phyloP scores from a whole-genome alignment of 2,329 filamentous ascomycete genomes.

The Gremmenia infestans region DNA sequence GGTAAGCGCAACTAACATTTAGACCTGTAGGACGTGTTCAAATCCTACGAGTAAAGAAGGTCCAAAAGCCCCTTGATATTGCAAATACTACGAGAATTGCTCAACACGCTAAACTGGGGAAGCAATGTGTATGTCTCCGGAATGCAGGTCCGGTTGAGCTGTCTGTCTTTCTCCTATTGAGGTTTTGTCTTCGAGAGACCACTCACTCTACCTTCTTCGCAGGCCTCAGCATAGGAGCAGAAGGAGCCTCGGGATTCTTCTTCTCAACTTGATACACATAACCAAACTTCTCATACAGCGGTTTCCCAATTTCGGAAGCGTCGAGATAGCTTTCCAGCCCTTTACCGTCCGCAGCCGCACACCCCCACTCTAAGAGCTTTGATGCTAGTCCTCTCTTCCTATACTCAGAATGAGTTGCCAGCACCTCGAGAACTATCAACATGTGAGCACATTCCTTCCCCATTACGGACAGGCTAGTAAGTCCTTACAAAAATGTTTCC shows the following conservation, averaged over 20 bases:
- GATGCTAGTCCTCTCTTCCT: conserved; percentile 1
- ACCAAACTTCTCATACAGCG: conserved; percentile 11
- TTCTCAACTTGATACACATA: not conserved
- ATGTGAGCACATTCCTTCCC: not conserved
- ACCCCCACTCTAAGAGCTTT: conserved; percentile 2
- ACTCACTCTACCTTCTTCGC: not conserved
- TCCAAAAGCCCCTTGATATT: too few relatives aligned
- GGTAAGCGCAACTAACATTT: too few relatives aligned
- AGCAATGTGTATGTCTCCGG: too few relatives aligned
- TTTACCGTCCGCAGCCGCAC: conserved; percentile 4
- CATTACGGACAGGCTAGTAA: not conserved
- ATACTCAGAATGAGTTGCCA: conserved; percentile 2
- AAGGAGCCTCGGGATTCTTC: not conserved
- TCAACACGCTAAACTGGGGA: too few relatives aligned
- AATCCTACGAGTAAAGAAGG: too few relatives aligned
- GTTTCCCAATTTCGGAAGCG: not conserved
- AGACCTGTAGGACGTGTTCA: too few relatives aligned
- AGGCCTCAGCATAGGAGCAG: not conserved
- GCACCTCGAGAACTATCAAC: conserved; percentile 4
- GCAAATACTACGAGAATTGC: too few relatives aligned
- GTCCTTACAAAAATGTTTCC: conserved; percentile 9
- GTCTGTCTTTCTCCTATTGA: too few relatives aligned
- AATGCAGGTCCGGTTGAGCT: too few relatives aligned
- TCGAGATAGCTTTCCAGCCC: conserved; percentile 12
- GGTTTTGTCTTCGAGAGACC: too few relatives aligned